These are phyloP conservation scores for Scheffersomyces parashehatae DNA, from an alignment of 1,139 yeast species.

Conservation along the genomic window DNA sequence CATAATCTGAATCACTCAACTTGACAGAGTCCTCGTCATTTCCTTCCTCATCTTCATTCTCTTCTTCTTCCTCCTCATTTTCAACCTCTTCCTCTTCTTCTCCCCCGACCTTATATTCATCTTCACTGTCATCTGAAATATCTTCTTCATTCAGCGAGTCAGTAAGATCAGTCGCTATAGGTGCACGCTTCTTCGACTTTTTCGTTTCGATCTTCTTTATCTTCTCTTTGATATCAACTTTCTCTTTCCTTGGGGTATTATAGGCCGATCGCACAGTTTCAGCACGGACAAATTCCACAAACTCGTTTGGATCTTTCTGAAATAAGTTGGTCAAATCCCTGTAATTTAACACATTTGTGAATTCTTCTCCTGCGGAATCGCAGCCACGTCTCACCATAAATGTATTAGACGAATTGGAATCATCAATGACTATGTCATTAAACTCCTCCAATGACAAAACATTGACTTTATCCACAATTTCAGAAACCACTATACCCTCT, in stretches of 20 bases:
- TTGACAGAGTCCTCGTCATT: neutral
- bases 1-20: neutral
- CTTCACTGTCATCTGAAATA: slow-evolving; percentile 4
- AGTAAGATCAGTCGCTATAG: neutral
- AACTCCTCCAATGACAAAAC: slow-evolving; percentile 29
- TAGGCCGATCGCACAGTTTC: slow-evolving; percentile 27
- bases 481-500: slow-evolving; percentile 30
- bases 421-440: slow-evolving; percentile 27
- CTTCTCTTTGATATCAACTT: slow-evolving; percentile 3
- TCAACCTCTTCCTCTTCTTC: slow-evolving; percentile 12
- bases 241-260: slow-evolving; percentile 1
- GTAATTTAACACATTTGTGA: slow-evolving; percentile 40
- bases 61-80: slow-evolving; percentile 10
- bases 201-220: slow-evolving; percentile 4
- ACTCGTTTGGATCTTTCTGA: slow-evolving; percentile 23
- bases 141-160: slow-evolving; percentile 8
- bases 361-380: slow-evolving; percentile 30
- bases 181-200: neutral
- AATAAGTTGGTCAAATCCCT: slow-evolving; percentile 23
- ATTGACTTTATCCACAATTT: slow-evolving; percentile 33
- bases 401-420: slow-evolving; percentile 24
- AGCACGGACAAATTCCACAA: slow-evolving; percentile 19
- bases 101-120: slow-evolving; percentile 6
- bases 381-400: slow-evolving; percentile 43
- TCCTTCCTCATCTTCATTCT: slow-evolving; percentile 8